Conservation (phyloP, 192 early-diverging fungal genomes). For the Geranomyces michiganensis region DNA sequence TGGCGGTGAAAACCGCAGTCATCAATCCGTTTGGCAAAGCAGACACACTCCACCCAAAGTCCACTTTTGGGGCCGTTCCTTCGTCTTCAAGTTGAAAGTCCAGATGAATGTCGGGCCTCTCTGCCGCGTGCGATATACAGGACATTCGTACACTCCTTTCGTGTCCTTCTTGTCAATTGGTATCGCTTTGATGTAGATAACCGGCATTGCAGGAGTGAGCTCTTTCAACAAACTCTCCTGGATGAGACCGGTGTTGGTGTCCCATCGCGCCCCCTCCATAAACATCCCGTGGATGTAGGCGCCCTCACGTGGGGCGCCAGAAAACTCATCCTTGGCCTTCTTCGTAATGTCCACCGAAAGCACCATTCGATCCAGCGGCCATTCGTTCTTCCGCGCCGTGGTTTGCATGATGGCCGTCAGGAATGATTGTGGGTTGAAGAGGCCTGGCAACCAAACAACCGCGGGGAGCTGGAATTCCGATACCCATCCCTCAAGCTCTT, state of each 20-base stretch:
- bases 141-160: slow-evolving; percentile 69
- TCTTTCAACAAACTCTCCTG: slow-evolving; percentile 67
- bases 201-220: slow-evolving; percentile 66
- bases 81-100: slow-evolving; percentile 71
- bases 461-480: slow-evolving; percentile 66
- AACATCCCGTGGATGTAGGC: slow-evolving; percentile 66
- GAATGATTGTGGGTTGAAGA: slow-evolving; percentile 74
- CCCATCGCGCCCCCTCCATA: slow-evolving; percentile 72
- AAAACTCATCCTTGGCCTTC: slow-evolving; percentile 64
- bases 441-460: slow-evolving; percentile 63
- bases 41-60: slow-evolving; percentile 62
- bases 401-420: slow-evolving; percentile 73
- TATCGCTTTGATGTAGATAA: slow-evolving; percentile 68
- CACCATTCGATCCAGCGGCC: slow-evolving; percentile 68
- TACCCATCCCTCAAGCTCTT: slow-evolving; percentile 66
- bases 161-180: slow-evolving; percentile 68
- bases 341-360: slow-evolving; percentile 68
- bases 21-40: slow-evolving; percentile 50
- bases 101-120: slow-evolving; percentile 67
- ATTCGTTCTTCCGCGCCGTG: slow-evolving; percentile 67
- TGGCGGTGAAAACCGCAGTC: no score
- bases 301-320: slow-evolving; percentile 64
- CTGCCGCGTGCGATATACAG: slow-evolving; percentile 63
- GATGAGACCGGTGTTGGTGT: slow-evolving; percentile 64
- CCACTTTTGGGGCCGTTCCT: slow-evolving; percentile 69